A percentile compares a stretch with the other conserved stretches of the same genome.
Conservation (phyloP, 768 basidiomycete genomes). For the Trametes coccinea region DNA sequence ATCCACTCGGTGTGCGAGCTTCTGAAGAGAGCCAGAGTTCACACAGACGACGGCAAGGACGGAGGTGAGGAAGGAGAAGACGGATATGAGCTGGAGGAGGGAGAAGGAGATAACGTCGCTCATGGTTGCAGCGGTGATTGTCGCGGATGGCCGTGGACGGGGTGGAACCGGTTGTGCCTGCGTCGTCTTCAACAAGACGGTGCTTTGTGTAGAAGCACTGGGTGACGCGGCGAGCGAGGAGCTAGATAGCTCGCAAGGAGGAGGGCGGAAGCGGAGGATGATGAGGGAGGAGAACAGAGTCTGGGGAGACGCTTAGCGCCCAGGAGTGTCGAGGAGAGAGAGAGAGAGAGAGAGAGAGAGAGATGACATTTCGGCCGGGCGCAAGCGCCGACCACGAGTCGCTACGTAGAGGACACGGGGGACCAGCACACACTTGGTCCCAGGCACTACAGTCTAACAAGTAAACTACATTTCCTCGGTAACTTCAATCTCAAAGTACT, state of each 20-base stretch:
- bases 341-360: too few species aligned
- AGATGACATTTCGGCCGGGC: too few species aligned
- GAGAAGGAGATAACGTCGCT: slow-evolving; percentile 26
- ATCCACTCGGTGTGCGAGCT: slow-evolving; percentile 24
- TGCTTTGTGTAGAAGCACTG: neutral
- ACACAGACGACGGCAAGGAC: slow-evolving; percentile 26
- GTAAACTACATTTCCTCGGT: too few species aligned
- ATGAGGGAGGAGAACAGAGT: neutral
- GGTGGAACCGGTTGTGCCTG: slow-evolving; percentile 8
- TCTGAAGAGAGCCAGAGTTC: slow-evolving; percentile 29
- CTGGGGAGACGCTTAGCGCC: neutral
- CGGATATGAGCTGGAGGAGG: slow-evolving; percentile 26
- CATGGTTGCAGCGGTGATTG: slow-evolving; percentile 8
- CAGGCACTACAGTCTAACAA: too few species aligned
- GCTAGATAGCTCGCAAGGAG: slow-evolving; percentile 1
- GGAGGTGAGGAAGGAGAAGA: slow-evolving; percentile 25
- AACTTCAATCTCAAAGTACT: too few species aligned
- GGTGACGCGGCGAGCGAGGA: slow-evolving; percentile 2
- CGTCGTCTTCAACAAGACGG: slow-evolving; percentile 6
- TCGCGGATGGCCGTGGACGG: slow-evolving; percentile 8
- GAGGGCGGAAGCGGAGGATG: neutral
- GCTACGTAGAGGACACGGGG: too few species aligned
- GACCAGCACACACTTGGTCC: too few species aligned
- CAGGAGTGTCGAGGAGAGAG: neutral
- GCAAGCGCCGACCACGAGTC: too few species aligned